Percentiles rank a stretch among this genome's conserved stretches.
These are phyloP conservation scores for Lactarius trivialis DNA, from an alignment of 768 basidiomycete species.

Conservation along the genomic window DNA sequence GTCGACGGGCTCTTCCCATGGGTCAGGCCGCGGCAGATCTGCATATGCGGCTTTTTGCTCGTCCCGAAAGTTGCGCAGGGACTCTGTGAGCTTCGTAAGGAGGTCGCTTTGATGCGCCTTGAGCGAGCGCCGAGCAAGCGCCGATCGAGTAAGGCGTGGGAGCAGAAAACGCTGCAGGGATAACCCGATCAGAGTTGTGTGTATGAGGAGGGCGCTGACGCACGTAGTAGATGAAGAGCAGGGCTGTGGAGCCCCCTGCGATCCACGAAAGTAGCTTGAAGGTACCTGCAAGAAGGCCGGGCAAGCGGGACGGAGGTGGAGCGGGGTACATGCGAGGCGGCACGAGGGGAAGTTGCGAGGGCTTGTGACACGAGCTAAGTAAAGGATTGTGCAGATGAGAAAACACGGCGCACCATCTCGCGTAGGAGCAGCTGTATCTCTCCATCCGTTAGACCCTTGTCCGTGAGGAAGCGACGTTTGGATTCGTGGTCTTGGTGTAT, in stretches of 20 bases:
- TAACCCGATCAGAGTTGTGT: neutral
- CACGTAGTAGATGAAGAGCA: conserved; percentile 64
- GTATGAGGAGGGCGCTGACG: conserved; percentile 26
- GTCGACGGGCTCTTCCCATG: conserved; percentile 41
- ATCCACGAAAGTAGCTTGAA: conserved; percentile 59
- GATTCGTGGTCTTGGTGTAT: conserved; percentile 46
- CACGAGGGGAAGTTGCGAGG: conserved; percentile 39
- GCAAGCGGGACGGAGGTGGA: conserved; percentile 61
- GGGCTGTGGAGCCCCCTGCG: conserved; percentile 51
- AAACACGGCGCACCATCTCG: conserved; percentile 41
- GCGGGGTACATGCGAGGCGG: conserved; percentile 73
- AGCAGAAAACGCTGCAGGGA: conserved; percentile 55
- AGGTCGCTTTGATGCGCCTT: conserved; percentile 54
- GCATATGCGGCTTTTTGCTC: conserved; percentile 49
- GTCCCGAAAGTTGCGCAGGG: conserved; percentile 49
- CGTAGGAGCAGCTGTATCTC: conserved; percentile 57
- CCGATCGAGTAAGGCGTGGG: conserved; percentile 54
- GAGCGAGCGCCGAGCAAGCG: conserved; percentile 55
- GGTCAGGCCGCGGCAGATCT: conserved; percentile 48
- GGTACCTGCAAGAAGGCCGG: conserved; percentile 56
- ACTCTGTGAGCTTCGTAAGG: conserved; percentile 46
- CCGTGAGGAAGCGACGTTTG: conserved; percentile 58
- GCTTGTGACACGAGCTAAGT: conserved; percentile 12
- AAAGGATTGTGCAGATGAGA: conserved; percentile 21
- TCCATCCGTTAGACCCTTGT: conserved; percentile 58